Evolutionary conservation across 1,284 basidiomycete species (phyloP).

Genomic region (Xerocomus minutiporus): DNA sequence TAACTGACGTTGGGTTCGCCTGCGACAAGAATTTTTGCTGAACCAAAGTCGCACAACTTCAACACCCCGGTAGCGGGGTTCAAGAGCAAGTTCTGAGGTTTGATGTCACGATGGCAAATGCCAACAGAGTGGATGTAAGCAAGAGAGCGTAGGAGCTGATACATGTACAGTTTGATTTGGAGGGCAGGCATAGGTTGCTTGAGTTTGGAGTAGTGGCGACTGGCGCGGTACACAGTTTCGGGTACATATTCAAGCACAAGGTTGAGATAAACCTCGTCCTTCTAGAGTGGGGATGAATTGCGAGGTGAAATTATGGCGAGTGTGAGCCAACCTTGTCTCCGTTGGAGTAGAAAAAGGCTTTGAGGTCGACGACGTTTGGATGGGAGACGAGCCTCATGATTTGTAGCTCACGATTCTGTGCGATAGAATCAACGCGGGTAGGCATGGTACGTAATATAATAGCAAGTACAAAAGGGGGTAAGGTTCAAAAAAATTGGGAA

Average conservation of each 20-base stretch:
- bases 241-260: slow-evolving; percentile 99
- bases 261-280: slow-evolving; percentile 99
- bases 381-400: slow-evolving; percentile 98
- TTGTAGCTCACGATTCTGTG: slow-evolving; percentile 96
- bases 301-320: slow-evolving; percentile 6
- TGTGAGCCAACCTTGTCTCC: slow-evolving; percentile 83
- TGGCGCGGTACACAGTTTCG: slow-evolving; percentile 98
- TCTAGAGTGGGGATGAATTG: slow-evolving; percentile 45
- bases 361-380: slow-evolving; percentile 97
- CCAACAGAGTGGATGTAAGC: slow-evolving; percentile 98
- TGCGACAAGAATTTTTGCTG: slow-evolving; percentile 95
- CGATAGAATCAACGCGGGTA: slow-evolving; percentile 3
- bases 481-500: background rate
- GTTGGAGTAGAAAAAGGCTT: slow-evolving; percentile 98
- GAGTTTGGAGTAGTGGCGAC: slow-evolving; percentile 98
- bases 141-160: slow-evolving; percentile 93
- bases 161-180: slow-evolving; percentile 98
- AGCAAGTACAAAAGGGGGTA: background rate
- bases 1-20: slow-evolving; percentile 99
- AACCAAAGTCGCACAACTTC: slow-evolving; percentile 99
- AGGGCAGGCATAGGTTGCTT: slow-evolving; percentile 99
- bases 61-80: slow-evolving; percentile 95
- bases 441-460: slow-evolving; percentile 6
- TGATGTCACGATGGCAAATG: slow-evolving; percentile 98
- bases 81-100: slow-evolving; percentile 96